Evolutionary conservation across 805 yeast species (phyloP).

Genomic region (Myxozyma monticola): DNA sequence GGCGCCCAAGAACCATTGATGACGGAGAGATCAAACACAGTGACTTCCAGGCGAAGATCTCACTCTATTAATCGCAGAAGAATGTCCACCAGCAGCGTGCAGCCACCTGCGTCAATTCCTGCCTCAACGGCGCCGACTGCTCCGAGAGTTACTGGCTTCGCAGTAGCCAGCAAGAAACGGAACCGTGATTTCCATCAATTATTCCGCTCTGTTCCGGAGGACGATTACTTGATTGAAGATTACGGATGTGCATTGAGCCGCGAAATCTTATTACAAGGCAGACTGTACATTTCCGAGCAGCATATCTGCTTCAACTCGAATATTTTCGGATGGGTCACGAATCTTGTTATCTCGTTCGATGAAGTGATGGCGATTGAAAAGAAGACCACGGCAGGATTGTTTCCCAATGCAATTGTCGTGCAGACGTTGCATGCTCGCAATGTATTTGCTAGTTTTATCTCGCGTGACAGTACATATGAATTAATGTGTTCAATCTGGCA

Average conservation of each 20-base stretch:
- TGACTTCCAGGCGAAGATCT: slow-evolving; percentile 9
- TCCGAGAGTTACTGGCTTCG: slow-evolving; percentile 31
- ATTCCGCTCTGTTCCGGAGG: slow-evolving; percentile 64
- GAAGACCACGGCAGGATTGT: slow-evolving; percentile 80
- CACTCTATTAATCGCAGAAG: slow-evolving; percentile 16
- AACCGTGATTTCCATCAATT: slow-evolving; percentile 74
- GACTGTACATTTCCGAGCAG: slow-evolving; percentile 75
- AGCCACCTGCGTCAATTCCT: background rate
- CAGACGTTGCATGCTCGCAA: slow-evolving; percentile 65
- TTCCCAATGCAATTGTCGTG: slow-evolving; percentile 83
- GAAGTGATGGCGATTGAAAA: slow-evolving; percentile 77
- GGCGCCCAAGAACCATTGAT: slow-evolving; percentile 35
- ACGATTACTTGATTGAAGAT: slow-evolving; percentile 79
- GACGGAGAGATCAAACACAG: slow-evolving; percentile 7
- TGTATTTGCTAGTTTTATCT: slow-evolving; percentile 81
- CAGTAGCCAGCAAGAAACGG: slow-evolving; percentile 57
- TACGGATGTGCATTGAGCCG: slow-evolving; percentile 86
- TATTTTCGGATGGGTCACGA: slow-evolving; percentile 88
- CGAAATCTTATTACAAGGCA: slow-evolving; percentile 85
- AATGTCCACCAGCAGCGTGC: slow-evolving; percentile 13
- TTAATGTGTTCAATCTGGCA: slow-evolving; percentile 73
- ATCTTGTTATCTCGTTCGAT: slow-evolving; percentile 64
- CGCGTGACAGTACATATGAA: slow-evolving; percentile 75
- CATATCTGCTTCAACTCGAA: slow-evolving; percentile 84
- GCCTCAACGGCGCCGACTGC: slow-evolving; percentile 1